Conservation (phyloP, 108 stramenopile species). For the Skeletonema marinoi region DNA sequence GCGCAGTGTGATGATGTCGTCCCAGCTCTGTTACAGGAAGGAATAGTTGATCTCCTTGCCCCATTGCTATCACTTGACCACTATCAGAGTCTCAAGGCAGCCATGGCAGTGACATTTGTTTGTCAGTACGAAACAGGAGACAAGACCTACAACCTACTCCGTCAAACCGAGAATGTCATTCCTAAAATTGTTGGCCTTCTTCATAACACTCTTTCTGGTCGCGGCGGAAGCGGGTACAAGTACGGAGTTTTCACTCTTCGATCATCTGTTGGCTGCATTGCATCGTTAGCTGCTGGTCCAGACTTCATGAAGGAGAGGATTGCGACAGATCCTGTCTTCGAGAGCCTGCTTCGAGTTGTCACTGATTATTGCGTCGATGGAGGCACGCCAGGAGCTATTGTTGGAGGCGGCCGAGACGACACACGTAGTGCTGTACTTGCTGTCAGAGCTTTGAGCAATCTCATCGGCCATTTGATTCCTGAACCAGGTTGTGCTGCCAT, state of each 20-base stretch:
- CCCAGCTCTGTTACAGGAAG: slow-evolving; percentile 79
- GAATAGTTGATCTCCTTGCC: slow-evolving; percentile 87
- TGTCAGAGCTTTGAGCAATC: slow-evolving; percentile 69
- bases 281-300: slow-evolving; percentile 86
- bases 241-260: slow-evolving; percentile 91
- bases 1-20: slow-evolving; percentile 91
- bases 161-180: slow-evolving; percentile 91
- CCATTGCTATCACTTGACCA: slow-evolving; percentile 88
- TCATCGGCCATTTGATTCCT: slow-evolving; percentile 86
- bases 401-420: slow-evolving; percentile 88
- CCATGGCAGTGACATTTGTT: slow-evolving; percentile 92
- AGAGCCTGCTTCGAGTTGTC: slow-evolving; percentile 86
- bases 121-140: slow-evolving; percentile 89
- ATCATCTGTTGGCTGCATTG: slow-evolving; percentile 88
- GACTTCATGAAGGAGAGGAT: slow-evolving; percentile 93
- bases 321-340: slow-evolving; percentile 84
- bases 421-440: slow-evolving; percentile 84
- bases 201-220: slow-evolving; percentile 88
- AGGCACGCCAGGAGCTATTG: slow-evolving; percentile 87
- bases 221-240: slow-evolving; percentile 91
- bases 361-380: slow-evolving; percentile 91
- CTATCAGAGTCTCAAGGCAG: slow-evolving; percentile 92
- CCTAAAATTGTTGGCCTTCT: slow-evolving; percentile 87
- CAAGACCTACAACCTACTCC: slow-evolving; percentile 86
- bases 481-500: slow-evolving; percentile 72